Evolutionary conservation across 768 basidiomycete species (phyloP).

Genomic region (Tricholoma sp.): DNA sequence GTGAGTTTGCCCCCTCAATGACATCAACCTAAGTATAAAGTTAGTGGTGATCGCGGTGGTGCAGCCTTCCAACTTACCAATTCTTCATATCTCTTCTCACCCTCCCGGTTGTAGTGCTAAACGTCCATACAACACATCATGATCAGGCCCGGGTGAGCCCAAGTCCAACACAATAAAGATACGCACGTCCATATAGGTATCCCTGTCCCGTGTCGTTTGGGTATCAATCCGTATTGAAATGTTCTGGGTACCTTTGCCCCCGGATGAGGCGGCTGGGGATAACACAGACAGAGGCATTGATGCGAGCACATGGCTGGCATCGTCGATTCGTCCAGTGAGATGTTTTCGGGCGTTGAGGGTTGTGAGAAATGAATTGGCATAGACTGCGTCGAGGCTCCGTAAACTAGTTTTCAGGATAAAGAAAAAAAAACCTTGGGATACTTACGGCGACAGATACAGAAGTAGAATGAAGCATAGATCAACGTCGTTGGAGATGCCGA

Average conservation of each 20-base stretch:
- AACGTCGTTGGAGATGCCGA: conserved; percentile 19
- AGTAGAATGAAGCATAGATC: too few relatives aligned
- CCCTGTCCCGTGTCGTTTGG: too few relatives aligned
- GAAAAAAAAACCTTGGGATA: not conserved
- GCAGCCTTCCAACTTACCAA: too few relatives aligned
- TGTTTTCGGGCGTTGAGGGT: conserved; percentile 15
- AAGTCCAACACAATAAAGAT: too few relatives aligned
- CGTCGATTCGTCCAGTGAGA: conserved; percentile 9
- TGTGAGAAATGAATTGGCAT: conserved; percentile 25
- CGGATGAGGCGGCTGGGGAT: not conserved
- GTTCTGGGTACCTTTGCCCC: conserved; percentile 9
- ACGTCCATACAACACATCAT: too few relatives aligned
- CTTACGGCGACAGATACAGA: conserved; percentile 29
- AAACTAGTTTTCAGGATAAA: not conserved
- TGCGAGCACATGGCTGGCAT: conserved; percentile 10
- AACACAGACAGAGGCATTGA: conserved; percentile 3
- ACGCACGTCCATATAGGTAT: too few relatives aligned
- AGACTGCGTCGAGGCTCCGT: conserved; percentile 12
- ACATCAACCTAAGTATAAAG: too few relatives aligned
- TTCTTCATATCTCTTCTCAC: too few relatives aligned
- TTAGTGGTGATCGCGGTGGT: too few relatives aligned
- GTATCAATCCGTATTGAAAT: conserved; percentile 35
- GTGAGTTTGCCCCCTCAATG: too few relatives aligned
- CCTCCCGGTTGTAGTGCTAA: too few relatives aligned
- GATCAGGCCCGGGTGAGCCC: too few relatives aligned